Evolutionary conservation across 1,284 basidiomycete species (phyloP), one percentile per base, ranked within the genome.

Genomic region (Rhodotorula sp.): DNA sequence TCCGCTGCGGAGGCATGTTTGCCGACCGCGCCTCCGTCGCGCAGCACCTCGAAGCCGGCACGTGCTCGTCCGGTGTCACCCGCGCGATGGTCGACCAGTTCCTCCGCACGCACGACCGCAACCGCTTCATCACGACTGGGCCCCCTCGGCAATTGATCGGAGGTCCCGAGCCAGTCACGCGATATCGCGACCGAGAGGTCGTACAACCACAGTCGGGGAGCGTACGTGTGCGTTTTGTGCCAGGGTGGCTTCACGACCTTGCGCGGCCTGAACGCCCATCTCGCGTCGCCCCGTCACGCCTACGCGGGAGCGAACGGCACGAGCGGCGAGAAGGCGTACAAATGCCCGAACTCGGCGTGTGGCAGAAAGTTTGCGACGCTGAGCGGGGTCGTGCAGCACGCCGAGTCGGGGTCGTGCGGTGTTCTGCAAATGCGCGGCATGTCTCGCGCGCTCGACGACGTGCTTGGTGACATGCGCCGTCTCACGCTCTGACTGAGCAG

Each of bases 161-260:
- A 46, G 74, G 79, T 24, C 70, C 78, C 4, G 82, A 83, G 66
- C n/a, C 57, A 14, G 10, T 8, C 18, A 29, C 37, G 37, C 37
- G 37, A 29, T 10, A 29, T 57, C 46, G 66, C 60, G 30, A 63
- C 66, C 26, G 51, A 67, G 17, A 6, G 37, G 17, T 49, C 46
- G 46, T 67, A 48, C 33, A 51, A 51, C 49, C 4, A 37, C 24
- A 26, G n/a, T 6, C 33, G 18, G 20, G 18, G 30, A 17, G 30
- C 30, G 24, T 87, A 82, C 75, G 85, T 87, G 75, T 87, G 86
- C 77, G 84, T 84, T 71, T 79, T 87, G 20, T 87, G 86, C 75
- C 82, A 86, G 73, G 68, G 59, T 15, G 69, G 60, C 2, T 85
- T 83, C 62, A n/a, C 72, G 37, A 76, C 79, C 0, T 80, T 86